Percentiles rank a stretch among this genome's conserved stretches.
phyloP scores from a whole-genome alignment of 805 yeast species.

The Candida easanensis region DNA sequence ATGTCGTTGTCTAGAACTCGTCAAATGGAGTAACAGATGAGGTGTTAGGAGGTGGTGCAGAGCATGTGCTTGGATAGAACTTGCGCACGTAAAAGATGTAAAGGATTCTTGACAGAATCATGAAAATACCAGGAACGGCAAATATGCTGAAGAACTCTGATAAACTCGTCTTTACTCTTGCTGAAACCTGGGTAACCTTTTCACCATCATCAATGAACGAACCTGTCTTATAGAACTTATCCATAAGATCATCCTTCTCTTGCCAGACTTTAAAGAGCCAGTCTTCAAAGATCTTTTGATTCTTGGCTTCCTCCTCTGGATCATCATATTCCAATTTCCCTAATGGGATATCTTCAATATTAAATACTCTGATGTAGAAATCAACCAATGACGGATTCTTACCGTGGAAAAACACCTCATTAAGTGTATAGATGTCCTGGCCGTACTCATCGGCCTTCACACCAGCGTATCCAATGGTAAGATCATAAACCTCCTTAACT shows the following conservation, averaged over 20 bases:
- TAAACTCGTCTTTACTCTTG: constrained; percentile 22
- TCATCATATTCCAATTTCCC: constrained; percentile 45
- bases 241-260: constrained; percentile 73
- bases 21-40: not conserved
- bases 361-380: constrained; percentile 59
- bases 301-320: constrained; percentile 37
- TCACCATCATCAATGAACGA: constrained; percentile 35
- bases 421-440: constrained; percentile 70
- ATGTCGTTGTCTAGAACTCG: not conserved
- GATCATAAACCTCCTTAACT: constrained; percentile 66
- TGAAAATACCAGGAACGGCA: constrained; percentile 29
- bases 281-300: constrained; percentile 50
- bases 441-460: constrained; percentile 63
- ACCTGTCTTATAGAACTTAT: constrained; percentile 55
- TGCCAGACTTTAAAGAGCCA: constrained; percentile 80
- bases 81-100: constrained; percentile 4
- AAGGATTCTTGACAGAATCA: constrained; percentile 19
- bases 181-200: constrained; percentile 12
- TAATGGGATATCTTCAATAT: constrained; percentile 61
- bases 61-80: constrained; percentile 9
- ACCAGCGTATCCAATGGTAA: constrained; percentile 82
- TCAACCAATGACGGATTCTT: constrained; percentile 65
- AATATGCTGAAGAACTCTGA: constrained; percentile 32
- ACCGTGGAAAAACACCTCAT: constrained; percentile 63
- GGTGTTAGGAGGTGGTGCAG: constrained; percentile 4